A percentile compares a stretch with the other conserved stretches of the same genome.
Evolutionary conservation across 2,329 filamentous ascomycete species (phyloP).

Genomic region (Trichoderma hamatum): DNA sequence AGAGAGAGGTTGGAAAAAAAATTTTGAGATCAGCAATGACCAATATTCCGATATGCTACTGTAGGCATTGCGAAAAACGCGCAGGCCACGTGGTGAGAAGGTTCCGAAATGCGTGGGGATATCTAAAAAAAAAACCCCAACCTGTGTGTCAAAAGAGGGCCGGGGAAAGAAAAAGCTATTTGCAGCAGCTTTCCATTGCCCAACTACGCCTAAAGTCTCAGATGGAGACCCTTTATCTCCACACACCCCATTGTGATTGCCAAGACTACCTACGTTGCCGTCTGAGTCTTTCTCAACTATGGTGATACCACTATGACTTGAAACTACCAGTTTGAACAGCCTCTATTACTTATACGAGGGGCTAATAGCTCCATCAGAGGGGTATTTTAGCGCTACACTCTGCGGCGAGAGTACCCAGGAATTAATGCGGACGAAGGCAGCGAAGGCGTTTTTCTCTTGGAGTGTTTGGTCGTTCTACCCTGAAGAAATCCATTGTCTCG

Average conservation of each 20-base stretch:
- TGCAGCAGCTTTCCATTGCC: neutral
- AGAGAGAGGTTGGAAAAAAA: neutral
- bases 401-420: neutral
- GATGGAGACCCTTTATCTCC: neutral
- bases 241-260: slow-evolving; percentile 9
- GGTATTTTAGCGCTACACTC: slow-evolving; percentile 8
- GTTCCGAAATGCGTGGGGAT: slow-evolving; percentile 21
- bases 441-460: neutral
- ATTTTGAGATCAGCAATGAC: slow-evolving; percentile 14
- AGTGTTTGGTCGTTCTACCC: neutral
- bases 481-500: neutral
- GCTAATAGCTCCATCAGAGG: neutral
- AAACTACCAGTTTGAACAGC: slow-evolving; percentile 8
- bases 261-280: slow-evolving; percentile 2
- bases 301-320: slow-evolving; percentile 2
- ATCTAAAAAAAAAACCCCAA: slow-evolving; percentile 1
- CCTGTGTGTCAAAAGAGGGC: neutral
- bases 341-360: slow-evolving; percentile 17
- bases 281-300: neutral
- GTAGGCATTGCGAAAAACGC: slow-evolving; percentile 13
- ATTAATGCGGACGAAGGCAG: neutral
- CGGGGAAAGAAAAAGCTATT: neutral
- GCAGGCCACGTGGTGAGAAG: slow-evolving; percentile 28
- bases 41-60: slow-evolving; percentile 23
- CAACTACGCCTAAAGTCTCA: slow-evolving; percentile 17